Evolutionary conservation across 345 rosid species (phyloP).

Genomic region (Ceriops zippeliana): DNA sequence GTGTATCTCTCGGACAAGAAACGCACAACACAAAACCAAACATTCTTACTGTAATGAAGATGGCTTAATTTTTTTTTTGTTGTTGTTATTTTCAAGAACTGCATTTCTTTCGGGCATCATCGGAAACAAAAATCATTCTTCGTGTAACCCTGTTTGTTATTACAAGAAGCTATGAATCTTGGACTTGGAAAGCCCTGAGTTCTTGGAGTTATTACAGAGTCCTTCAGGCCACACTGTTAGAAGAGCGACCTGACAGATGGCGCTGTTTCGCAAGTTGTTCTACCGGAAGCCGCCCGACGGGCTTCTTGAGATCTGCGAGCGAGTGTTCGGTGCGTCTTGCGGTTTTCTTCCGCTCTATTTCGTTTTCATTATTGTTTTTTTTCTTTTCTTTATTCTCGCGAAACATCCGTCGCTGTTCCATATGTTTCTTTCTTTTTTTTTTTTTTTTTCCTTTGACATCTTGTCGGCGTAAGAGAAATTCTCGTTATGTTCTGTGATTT

Average conservation of each 20-base stretch:
- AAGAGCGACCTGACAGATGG: conserved; percentile 35
- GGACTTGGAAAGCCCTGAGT: too few relatives aligned
- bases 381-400: not conserved
- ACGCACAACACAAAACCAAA: too few relatives aligned
- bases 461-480: too few relatives aligned
- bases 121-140: too few relatives aligned
- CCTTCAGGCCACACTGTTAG: too few relatives aligned
- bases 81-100: not conserved
- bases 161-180: too few relatives aligned
- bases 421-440: not conserved
- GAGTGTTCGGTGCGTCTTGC: conserved; percentile 63
- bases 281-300: conserved; percentile 91
- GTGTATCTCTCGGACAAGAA: too few relatives aligned
- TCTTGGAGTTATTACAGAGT: too few relatives aligned
- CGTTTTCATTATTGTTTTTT: not conserved
- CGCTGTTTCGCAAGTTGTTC: conserved; percentile 78
- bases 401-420: not conserved
- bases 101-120: too few relatives aligned
- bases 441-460: not conserved
- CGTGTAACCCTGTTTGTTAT: too few relatives aligned
- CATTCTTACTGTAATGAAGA: too few relatives aligned
- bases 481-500: too few relatives aligned
- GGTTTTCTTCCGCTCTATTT: not conserved
- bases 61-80: not conserved
- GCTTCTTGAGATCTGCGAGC: conserved; percentile 83